These are phyloP conservation scores for Przewalskia tangutica DNA, from an alignment of 257 asterid species.

Conservation along the genomic window DNA sequence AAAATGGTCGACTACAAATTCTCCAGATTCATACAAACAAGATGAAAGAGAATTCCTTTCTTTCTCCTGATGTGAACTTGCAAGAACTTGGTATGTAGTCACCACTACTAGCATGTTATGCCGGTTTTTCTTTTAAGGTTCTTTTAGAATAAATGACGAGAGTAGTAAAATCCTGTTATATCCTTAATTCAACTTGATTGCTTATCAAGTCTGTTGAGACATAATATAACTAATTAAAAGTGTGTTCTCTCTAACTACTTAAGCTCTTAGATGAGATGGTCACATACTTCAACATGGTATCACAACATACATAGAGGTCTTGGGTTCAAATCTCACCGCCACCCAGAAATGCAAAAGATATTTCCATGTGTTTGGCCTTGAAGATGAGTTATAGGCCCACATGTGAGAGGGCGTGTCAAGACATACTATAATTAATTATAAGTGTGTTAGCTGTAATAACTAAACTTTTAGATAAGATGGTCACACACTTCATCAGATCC, in stretches of 20 bases:
- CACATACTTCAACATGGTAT: not conserved
- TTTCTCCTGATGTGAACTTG: slow-evolving; percentile 86
- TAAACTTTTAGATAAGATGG: not conserved
- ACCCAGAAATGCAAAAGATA: not conserved
- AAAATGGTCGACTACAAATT: slow-evolving; percentile 94
- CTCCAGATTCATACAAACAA: slow-evolving; percentile 95
- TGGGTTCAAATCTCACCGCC: not conserved
- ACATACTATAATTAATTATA: not conserved
- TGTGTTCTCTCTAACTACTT: not conserved
- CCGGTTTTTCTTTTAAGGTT: slow-evolving; percentile 1
- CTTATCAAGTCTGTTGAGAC: not conserved
- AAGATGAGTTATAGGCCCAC: not conserved
- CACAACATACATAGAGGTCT: not conserved
- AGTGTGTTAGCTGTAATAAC: not conserved
- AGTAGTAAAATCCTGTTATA: not conserved
- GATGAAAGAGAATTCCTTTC: slow-evolving; percentile 95
- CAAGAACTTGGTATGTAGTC: slow-evolving; percentile 74
- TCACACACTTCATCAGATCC: not conserved
- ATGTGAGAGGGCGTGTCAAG: not conserved
- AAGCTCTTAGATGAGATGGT: not conserved
- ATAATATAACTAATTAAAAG: not conserved
- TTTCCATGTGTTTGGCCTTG: not conserved
- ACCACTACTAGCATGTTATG: not conserved
- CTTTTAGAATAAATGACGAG: not conserved
- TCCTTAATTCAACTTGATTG: not conserved